A percentile compares a stretch with the other conserved stretches of the same genome.
phyloP scores from a whole-genome alignment of 2,329 filamentous ascomycete species.

The Penicillium sp. region DNA sequence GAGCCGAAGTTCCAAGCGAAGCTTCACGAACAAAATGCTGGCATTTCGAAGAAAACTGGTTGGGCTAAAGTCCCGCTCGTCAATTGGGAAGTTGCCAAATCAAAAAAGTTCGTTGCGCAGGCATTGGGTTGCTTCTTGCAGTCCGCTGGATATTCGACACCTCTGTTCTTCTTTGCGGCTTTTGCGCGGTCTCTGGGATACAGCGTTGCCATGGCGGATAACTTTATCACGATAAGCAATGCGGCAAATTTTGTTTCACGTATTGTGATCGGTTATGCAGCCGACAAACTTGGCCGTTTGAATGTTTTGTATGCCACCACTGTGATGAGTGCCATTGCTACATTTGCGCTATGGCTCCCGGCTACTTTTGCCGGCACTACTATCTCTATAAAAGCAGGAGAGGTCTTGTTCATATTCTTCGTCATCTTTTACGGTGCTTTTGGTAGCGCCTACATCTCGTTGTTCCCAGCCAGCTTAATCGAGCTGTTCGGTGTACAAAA shows the following conservation, averaged over 20 bases:
- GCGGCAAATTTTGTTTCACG: slow-evolving; percentile 42
- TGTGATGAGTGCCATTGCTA: slow-evolving; percentile 30
- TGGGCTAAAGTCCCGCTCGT: slow-evolving; percentile 32
- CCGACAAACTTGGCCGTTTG: slow-evolving; percentile 44
- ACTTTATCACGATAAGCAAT: slow-evolving; percentile 44
- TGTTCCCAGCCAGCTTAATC: slow-evolving; percentile 40
- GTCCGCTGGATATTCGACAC: slow-evolving; percentile 41
- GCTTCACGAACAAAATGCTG: slow-evolving; percentile 16
- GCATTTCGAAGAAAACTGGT: slow-evolving; percentile 15
- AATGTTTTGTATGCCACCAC: slow-evolving; percentile 41
- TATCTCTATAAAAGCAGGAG: slow-evolving; percentile 11
- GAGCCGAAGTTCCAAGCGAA: slow-evolving; percentile 29
- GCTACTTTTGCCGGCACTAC: slow-evolving; percentile 18
- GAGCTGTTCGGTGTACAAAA: slow-evolving; percentile 41
- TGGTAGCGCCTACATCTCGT: slow-evolving; percentile 41
- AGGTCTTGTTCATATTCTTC: slow-evolving; percentile 35
- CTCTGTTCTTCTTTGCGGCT: slow-evolving; percentile 42
- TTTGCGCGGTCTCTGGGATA: slow-evolving; percentile 45
- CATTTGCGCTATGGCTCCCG: slow-evolving; percentile 29
- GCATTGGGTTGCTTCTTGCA: slow-evolving; percentile 39
- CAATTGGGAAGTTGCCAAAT: slow-evolving; percentile 27
- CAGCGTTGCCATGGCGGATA: slow-evolving; percentile 35
- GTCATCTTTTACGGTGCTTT: slow-evolving; percentile 38
- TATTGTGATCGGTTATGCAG: slow-evolving; percentile 40
- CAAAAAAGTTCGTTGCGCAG: slow-evolving; percentile 39